Evolutionary conservation across 192 early-diverging fungal genomes (phyloP).

Genomic region (Mycoemilia scoparia): DNA sequence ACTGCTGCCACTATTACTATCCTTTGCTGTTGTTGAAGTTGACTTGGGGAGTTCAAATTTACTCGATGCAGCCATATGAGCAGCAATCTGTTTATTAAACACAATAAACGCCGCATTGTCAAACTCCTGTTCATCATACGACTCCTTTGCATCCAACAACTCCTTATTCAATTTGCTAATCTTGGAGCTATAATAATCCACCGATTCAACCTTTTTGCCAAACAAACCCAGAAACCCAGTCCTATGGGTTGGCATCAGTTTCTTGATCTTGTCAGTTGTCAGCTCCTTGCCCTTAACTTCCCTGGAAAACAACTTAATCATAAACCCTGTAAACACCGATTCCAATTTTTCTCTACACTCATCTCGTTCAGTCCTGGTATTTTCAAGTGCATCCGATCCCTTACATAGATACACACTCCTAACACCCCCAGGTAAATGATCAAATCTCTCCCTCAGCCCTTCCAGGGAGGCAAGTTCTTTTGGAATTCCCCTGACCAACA

Average conservation of each 20-base stretch:
- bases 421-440: conserved; percentile 51
- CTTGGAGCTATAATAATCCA: conserved; percentile 14
- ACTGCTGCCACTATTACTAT: no score
- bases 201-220: conserved; percentile 48
- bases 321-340: conserved; percentile 27
- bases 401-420: conserved; percentile 43
- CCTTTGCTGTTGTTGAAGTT: no score
- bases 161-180: conserved; percentile 17
- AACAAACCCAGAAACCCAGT: conserved; percentile 24
- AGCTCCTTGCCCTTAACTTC: no score
- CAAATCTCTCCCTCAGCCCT: conserved; percentile 31
- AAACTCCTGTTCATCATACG: conserved; percentile 25
- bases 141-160: no score
- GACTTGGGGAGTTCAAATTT: no score
- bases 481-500: conserved; percentile 57
- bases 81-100: conserved; percentile 53
- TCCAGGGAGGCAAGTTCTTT: conserved; percentile 28
- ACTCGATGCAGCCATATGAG: conserved; percentile 59
- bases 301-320: conserved; percentile 19
- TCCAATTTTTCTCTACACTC: conserved; percentile 32
- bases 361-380: conserved; percentile 30
- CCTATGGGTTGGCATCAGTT: conserved; percentile 41
- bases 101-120: conserved; percentile 56
- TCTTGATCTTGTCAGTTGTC: conserved; percentile 22
- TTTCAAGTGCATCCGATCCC: conserved; percentile 25